Base-by-base conservation (phyloP, 108 stramenopile genomes). In the Cyclotella atomus region DNA sequence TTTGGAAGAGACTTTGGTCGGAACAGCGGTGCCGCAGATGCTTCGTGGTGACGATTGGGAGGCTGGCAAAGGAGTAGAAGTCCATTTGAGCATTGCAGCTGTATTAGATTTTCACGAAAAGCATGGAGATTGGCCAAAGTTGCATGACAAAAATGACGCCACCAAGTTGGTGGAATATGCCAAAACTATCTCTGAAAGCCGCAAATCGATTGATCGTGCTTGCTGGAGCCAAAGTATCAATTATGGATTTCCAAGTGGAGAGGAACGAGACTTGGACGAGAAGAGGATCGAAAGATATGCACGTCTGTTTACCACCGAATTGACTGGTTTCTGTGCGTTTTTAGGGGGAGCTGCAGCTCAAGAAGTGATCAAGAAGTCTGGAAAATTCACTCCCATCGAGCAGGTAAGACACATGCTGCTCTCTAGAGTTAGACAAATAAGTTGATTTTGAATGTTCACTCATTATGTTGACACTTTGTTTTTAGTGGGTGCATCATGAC, bases 321-420 rank as follows among this genome's bases (percentile, higher is more conserved):
- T 90, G 38, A 87, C 91, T 65, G 90, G 91, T 7, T 72, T 94
- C 57, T 82, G 87, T 43, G 88, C 89, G 8, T 94, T 92, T 74
- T 77, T 92, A 50, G 95, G 95, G 19, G 95, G 95, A 34, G 91
- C 92, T 0, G 89, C 88, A 32, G 95, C 95, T 4, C 95, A 95
- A 76, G 95, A 95, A 65, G 90, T 94, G 4, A 92, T 95, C 59
- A 95, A 95, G 76, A 71, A 81, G 20, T 87, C 88, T 15, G 95
- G 95, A 15, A 94, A 94, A 72, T 95, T 84, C 81, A 89, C 93
- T 14, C 95, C 93, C 1, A 83, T 95, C 50, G 77, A 84, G 59
- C 83, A 83, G 56, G 56, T 57, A 16, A 57, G 56, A 29, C 17
- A 15, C 6, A 9, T 20, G 3, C 6, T 14, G 5, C 28, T 57